phyloP scores from a whole-genome alignment of 257 asterid genomes.

The Eucommia ulmoides region DNA sequence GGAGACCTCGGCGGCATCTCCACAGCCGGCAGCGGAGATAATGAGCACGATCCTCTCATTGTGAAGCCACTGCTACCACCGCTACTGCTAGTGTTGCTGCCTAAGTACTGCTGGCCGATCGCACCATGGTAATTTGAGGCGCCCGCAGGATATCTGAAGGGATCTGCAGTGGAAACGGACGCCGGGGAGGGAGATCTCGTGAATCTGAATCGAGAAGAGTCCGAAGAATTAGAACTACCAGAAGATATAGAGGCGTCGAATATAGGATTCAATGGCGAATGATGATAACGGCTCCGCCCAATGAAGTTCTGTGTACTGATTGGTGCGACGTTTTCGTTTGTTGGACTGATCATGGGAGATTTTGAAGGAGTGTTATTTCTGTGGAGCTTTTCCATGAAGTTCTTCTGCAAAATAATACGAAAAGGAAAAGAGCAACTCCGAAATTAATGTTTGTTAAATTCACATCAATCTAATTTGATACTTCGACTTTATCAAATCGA shows the following conservation, averaged over 20 bases:
- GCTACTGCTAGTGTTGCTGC: neutral
- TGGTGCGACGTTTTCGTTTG: slow-evolving; percentile 24
- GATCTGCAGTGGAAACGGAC: slow-evolving; percentile 2
- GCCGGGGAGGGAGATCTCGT: slow-evolving; percentile 6
- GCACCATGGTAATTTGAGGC: neutral
- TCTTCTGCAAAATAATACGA: slow-evolving; percentile 18
- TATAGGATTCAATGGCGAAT: slow-evolving; percentile 6
- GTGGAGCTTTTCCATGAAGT: slow-evolving; percentile 31
- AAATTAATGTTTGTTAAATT: neutral
- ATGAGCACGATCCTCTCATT: slow-evolving; percentile 6
- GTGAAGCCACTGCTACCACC: slow-evolving; percentile 6
- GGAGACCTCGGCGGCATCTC: slow-evolving; percentile 17
- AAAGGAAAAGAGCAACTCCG: slow-evolving; percentile 11
- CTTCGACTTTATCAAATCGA: neutral
- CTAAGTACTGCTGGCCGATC: neutral
- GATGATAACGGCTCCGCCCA: slow-evolving; percentile 19
- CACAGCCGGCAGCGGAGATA: slow-evolving; percentile 17
- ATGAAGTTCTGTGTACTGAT: slow-evolving; percentile 17
- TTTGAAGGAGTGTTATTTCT: slow-evolving; percentile 13
- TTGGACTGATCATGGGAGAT: slow-evolving; percentile 25
- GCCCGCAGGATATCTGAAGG: neutral
- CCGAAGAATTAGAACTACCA: slow-evolving; percentile 23
- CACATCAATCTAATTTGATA: neutral
- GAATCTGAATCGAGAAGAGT: slow-evolving; percentile 21
- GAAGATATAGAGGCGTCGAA: slow-evolving; percentile 52